phyloP scores from a whole-genome alignment of 305 asterid species.

The Fraxinus paxiana region DNA sequence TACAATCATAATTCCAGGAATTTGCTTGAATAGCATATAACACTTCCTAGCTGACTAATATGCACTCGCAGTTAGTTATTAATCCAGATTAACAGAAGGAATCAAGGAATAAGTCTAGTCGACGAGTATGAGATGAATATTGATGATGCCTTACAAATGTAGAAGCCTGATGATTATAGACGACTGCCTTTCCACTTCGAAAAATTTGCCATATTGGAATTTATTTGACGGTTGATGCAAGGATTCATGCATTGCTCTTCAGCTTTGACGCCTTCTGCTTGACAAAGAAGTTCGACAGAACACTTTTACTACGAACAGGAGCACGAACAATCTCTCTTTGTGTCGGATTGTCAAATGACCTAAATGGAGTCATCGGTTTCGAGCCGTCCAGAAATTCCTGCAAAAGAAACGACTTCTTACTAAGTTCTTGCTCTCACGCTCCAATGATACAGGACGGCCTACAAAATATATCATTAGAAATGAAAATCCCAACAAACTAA shows the following conservation, averaged over 20 bases:
- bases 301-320: conserved; percentile 43
- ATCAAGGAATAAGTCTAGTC: conserved; percentile 11
- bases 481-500: not conserved
- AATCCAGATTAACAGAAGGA: conserved; percentile 11
- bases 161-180: conserved; percentile 7
- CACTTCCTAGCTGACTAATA: conserved; percentile 6
- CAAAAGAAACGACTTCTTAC: conserved; percentile 4
- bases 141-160: not conserved
- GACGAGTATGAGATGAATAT: not conserved
- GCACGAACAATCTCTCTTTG: conserved; percentile 27
- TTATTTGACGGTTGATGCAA: not conserved
- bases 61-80: conserved; percentile 31
- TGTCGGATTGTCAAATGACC: conserved; percentile 35
- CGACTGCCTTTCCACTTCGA: conserved; percentile 9
- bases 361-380: conserved; percentile 38
- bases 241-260: conserved; percentile 29
- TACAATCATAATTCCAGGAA: conserved; percentile 19
- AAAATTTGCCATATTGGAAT: not conserved
- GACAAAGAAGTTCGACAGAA: conserved; percentile 42
- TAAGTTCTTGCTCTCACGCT: not conserved
- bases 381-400: conserved; percentile 35
- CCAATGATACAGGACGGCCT: not conserved
- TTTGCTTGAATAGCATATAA: conserved; percentile 10
- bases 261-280: conserved; percentile 40
- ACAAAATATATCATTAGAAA: not conserved